Evolutionary conservation across 2,329 filamentous ascomycete species (phyloP).

Genomic region (Phaeosphaeriaceae sp.): DNA sequence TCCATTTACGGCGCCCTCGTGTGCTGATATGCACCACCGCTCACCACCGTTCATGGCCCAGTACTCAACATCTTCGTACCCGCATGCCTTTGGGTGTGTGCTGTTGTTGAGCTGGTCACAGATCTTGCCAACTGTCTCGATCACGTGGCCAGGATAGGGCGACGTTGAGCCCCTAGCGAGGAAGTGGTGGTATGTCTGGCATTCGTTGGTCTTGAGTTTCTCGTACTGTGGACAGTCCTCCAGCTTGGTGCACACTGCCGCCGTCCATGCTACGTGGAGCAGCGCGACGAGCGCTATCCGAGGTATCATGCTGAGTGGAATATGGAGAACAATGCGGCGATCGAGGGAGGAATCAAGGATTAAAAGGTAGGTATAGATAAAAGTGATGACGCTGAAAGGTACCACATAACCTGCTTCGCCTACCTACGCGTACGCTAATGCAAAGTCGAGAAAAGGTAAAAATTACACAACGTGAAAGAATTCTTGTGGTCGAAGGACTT

Average conservation of each 20-base stretch:
- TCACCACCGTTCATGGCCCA: slow-evolving; percentile 33
- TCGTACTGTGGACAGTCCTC: slow-evolving; percentile 32
- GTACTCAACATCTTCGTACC: slow-evolving; percentile 36
- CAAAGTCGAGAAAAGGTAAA: background rate
- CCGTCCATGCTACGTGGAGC: slow-evolving; percentile 20
- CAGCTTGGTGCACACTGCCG: slow-evolving; percentile 36
- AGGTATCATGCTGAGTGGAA: slow-evolving; percentile 24
- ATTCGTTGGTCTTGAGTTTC: slow-evolving; percentile 30
- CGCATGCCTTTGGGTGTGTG: slow-evolving; percentile 30
- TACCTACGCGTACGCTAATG: slow-evolving; percentile 3
- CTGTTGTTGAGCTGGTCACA: slow-evolving; percentile 32
- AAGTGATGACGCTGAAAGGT: background rate
- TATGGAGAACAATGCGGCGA: background rate
- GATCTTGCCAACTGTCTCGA: slow-evolving; percentile 33
- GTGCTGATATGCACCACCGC: slow-evolving; percentile 32
- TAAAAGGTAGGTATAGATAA: background rate
- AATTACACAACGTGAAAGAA: too few relatives aligned
- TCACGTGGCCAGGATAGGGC: slow-evolving; percentile 35
- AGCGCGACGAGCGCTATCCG: slow-evolving; percentile 24
- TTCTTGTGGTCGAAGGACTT: too few relatives aligned
- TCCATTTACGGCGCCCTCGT: slow-evolving; percentile 33
- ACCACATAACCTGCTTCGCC: slow-evolving; percentile 6
- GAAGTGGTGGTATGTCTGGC: slow-evolving; percentile 35
- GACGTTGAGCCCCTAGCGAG: slow-evolving; percentile 35
- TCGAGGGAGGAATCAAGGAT: slow-evolving; percentile 2